Base-by-base conservation (phyloP, 1,284 basidiomycete genomes). In the Porogramme epimiltina region DNA sequence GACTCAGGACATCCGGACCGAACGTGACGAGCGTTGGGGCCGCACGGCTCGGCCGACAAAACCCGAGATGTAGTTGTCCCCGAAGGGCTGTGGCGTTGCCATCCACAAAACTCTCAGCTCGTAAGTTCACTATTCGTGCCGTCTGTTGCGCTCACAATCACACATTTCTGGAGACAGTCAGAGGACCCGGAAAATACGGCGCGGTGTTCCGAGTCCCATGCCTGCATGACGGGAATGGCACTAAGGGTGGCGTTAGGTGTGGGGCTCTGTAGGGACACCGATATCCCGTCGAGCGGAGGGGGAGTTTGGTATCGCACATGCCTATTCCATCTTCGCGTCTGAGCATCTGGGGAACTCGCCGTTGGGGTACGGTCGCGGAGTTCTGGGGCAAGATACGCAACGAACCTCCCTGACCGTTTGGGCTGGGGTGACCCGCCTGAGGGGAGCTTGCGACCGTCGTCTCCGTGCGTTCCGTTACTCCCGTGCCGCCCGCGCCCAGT, bases 381-480 rank as follows among this genome's bases (percentile, higher is more conserved):
- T 37, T 37, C 9, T 6, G 34, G 13, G 34, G 34, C 34, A 6
- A 37, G 34, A 18, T 16, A 18, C 34, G 34, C 8, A n/a, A 5
- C 34, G 34, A 37, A 31, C 13, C 28, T 31, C 6, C 8, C 13
- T 13, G 9, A n/a, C n/a, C 9, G 8, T 16, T 37, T n/a, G 34
- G 34, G 34, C 10, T 6, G 5, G 34, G 13, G n/a, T 6, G 34
- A 16, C n/a, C 34, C 34, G 34, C 5, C 9, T 16, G 16, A 16
- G n/a, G 34, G 34, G 34, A 6, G 13, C 16, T 18, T 18, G 6
- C 34, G 9, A 6, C 13, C 34, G 5, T 5, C 16, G 13, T 10
- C 9, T 16, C n/a, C 34, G 34, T 38, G 45, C 45, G 42, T 38
- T 37, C 51, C 51, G 51, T 52, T 52, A 52, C 51, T 36, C 46